A percentile compares a stretch with the other conserved stretches of the same genome.
Evolutionary conservation across 306 rosid species (phyloP).

Genomic region (Carpinus fangiana): DNA sequence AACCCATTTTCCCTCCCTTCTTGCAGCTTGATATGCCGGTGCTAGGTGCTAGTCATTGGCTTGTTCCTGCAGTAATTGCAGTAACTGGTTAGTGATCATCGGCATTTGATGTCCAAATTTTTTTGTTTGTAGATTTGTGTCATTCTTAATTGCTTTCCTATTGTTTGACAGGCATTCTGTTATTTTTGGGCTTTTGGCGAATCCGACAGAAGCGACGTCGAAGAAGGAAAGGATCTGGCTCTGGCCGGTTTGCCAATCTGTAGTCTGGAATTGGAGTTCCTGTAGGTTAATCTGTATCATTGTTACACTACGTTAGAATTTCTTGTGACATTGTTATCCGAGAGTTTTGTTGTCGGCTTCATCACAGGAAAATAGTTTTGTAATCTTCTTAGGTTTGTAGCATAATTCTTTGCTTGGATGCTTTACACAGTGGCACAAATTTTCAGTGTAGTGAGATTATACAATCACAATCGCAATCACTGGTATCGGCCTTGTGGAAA

Average conservation of each 20-base stretch:
- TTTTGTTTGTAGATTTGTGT: not conserved
- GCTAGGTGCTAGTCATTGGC: slow-evolving; percentile 72
- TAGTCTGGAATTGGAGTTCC: slow-evolving; percentile 39
- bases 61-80: slow-evolving; percentile 68
- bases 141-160: slow-evolving; percentile 1
- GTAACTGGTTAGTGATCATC: slow-evolving; percentile 59
- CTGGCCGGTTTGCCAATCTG: slow-evolving; percentile 59
- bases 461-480: not conserved
- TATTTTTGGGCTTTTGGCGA: slow-evolving; percentile 74
- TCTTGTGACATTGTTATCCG: slow-evolving; percentile 31
- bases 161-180: slow-evolving; percentile 53
- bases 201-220: slow-evolving; percentile 82
- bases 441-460: slow-evolving; percentile 10
- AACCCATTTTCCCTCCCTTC: slow-evolving; percentile 31
- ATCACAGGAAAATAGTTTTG: slow-evolving; percentile 31
- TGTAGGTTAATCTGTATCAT: slow-evolving; percentile 17
- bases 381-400: slow-evolving; percentile 24
- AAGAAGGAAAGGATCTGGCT: slow-evolving; percentile 69
- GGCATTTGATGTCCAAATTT: not conserved
- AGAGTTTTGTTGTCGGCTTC: slow-evolving; percentile 27
- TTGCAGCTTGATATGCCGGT: slow-evolving; percentile 78
- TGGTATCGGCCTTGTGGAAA: not conserved
- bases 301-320: slow-evolving; percentile 30
- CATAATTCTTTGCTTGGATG: slow-evolving; percentile 2
- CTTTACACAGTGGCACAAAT: slow-evolving; percentile 4